Base-by-base conservation (phyloP, 1,284 basidiomycete species). In the Fomitopsis schrenkii region DNA sequence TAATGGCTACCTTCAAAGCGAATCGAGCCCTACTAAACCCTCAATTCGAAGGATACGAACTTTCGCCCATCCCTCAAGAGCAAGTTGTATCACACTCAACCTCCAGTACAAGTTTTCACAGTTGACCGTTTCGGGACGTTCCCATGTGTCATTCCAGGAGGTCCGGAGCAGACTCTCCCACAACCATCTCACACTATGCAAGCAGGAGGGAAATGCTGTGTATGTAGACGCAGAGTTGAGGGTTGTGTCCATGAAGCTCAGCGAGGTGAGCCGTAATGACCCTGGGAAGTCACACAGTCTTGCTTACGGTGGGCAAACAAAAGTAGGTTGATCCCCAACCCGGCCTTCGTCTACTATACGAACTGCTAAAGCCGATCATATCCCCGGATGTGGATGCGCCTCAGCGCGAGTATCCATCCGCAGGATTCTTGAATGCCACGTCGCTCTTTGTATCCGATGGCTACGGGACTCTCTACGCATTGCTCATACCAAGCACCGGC, bases 11-110 rank as follows among this genome's bases (percentile, higher is more conserved):
- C 2, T 80, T 82, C 62, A 66, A 69, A 19, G 77, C 79, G 3
- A 72, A 76, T 30, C 77, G 77, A 33, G 64, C 74, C 40, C 79
- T 94, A 4, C 74, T 91, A n/a, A 94, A 94, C 67, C 85, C 90
- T 2, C 90, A 88, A 66, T 95, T 95, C 64, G 91, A 95, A 66
- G 88, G 90, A 1, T 95, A 95, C 75, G 91, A 86, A 70, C 80
- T 95, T 42, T 79, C 86, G 62, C 76, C 83, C 12, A 74, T 90
- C 41, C 71, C 78, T 8, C 84, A 87, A 66, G 83, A 86, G 33
- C 75, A 83, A 12, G 75, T 77, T 10, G 79, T 90, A 26, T 74
- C 74, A 17, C 80, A 82, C 30, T 82, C 70, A 71, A 72, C 17
- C 78, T 91, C 8, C 75, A 77, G 28, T 79, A 82, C 71, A 80